Evolutionary conservation across 2,329 filamentous ascomycete species (phyloP).

Genomic region (Stylonectria norvegica): DNA sequence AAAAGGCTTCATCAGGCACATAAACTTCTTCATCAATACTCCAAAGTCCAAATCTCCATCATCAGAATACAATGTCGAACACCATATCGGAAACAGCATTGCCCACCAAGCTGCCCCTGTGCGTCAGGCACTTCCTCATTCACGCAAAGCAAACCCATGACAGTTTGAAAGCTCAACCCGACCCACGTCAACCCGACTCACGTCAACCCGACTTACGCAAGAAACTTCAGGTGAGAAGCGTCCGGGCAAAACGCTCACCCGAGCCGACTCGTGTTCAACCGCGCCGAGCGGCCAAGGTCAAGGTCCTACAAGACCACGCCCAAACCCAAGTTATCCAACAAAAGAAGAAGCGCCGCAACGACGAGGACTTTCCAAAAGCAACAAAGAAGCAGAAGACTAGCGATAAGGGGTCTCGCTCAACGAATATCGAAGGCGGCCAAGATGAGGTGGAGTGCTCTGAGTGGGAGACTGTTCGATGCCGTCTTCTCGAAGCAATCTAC

Average conservation of each 20-base stretch:
- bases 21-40: no score
- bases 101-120: no score
- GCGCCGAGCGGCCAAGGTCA: constrained; percentile 3
- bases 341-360: background rate
- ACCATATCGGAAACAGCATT: no score
- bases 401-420: background rate
- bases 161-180: background rate
- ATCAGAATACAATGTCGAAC: no score
- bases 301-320: background rate
- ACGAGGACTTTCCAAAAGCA: background rate
- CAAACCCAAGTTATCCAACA: background rate
- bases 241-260: no score
- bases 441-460: background rate
- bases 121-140: constrained; percentile 4
- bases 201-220: background rate
- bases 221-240: background rate
- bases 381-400: background rate
- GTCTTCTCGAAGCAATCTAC: background rate
- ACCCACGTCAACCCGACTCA: background rate
- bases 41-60: no score
- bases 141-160: background rate
- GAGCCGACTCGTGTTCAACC: constrained; percentile 6
- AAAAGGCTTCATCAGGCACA: no score
- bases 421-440: background rate
- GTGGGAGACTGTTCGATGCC: background rate